Evolutionary conservation across 192 early-diverging fungal species (phyloP), one percentile per base, ranked within the genome.

Genomic region (Coemansia sp.): DNA sequence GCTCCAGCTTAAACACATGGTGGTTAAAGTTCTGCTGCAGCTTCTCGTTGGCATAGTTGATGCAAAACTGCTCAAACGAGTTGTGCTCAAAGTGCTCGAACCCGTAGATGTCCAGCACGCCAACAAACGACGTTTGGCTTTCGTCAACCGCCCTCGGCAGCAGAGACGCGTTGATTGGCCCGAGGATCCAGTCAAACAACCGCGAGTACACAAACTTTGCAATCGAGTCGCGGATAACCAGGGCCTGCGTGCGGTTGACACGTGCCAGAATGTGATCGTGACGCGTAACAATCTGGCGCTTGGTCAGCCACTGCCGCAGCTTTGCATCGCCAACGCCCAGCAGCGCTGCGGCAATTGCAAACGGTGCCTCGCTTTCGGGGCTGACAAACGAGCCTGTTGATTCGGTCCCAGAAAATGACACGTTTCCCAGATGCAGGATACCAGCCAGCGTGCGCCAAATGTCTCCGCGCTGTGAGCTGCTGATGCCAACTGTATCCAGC

Each of bases 31-130:
- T 90, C 39, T 87, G 82, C 62, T 94, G 90, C 22, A 96, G 81
- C 65, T 93, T 87, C 67, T 96, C 94, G 71, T 94, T 95, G 48
- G 93, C 88, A 68, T 88, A 94, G 76, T 96, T 94, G 88, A 79
- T 93, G 85, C 78, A 95, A 80, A 67, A 87, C 73, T 81, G 81
- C 75, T 82, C 85, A 52, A 86, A 90, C 66, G 78, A 76, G 71
- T 84, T 84, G 39, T 73, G 64, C 45, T 68, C 82, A 63, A 77
- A 72, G 64, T 81, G 73, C 71, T 91, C 88, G 66, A 93, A 93
- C 1, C 95, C 93, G 68, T 90, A 88, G 35, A 94, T 80, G 61
- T 98, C 95, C 41, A 95, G 74, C 29, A 98, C 85, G 32, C 95
- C 94, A 43, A 93, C 90, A 74, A 92, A 91, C 59, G 82, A 88